Evolutionary conservation across 1,139 yeast genomes (phyloP), one percentile per base, ranked within the genome.

Genomic region (Lodderomyces orthopsilosis): DNA sequence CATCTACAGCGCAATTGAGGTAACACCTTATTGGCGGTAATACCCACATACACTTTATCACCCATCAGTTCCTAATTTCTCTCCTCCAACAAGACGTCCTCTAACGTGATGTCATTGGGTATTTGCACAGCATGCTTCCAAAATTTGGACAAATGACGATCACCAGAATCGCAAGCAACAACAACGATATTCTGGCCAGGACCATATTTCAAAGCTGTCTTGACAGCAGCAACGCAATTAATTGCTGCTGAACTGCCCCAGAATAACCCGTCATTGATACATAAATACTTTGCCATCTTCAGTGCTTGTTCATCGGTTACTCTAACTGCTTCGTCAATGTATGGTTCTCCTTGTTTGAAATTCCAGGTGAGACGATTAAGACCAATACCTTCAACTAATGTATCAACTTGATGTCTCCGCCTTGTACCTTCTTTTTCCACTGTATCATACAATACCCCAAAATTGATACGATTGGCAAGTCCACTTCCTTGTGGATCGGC

Each of bases 401-500:
- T 93, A 61, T 93, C 98, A 1, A 93, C 98, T 63, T 93, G 98
- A 59, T 93, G 98, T 53, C 98, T 74, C 58, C 98, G 75, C 53
- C 98, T 74, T 0, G 94, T 88, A 1, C 98, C 98, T 65, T 93
- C 98, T 52, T 76, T 82, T 62, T 93, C 98, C 14, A 82, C 91
- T 2, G 72, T 52, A 54, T 91, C 96, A 61, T 88, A 93, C 97
- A 93, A 89, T 6, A 93, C 98, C 1, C 97, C 97, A 56, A 68
- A 82, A 55, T 88, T 88, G 45, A 93, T 79, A 48, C 95, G 70
- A 65, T 93, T 90, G 56, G 75, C 85, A 51, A 93, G 75, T 0
- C 98, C 98, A 10, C 94, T 83, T 0, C 98, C 98, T 57, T 89
- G 98, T 1, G 98, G 98, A 61, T 93, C 98, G 0, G 97, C 96